phyloP scores from a whole-genome alignment of 495 filamentous ascomycete genomes.

The Neurospora africana region DNA sequence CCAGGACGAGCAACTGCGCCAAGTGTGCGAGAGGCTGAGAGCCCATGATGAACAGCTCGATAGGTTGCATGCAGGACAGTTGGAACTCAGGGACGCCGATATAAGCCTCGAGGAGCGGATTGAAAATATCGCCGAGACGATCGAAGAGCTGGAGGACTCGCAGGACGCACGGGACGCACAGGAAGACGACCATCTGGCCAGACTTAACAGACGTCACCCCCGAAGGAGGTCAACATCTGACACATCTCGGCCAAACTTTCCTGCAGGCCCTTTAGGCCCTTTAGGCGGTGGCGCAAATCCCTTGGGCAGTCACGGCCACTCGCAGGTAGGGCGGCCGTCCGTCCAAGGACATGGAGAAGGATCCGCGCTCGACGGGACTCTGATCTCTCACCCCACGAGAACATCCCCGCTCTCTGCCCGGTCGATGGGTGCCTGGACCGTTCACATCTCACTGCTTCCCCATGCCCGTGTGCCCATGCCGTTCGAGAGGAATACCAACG shows the following conservation, averaged over 20 bases:
- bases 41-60: slow-evolving; percentile 31
- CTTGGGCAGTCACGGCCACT: slow-evolving; percentile 7
- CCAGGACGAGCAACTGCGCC: slow-evolving; percentile 35
- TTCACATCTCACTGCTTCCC: slow-evolving; percentile 45
- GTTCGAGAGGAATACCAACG: slow-evolving; percentile 48
- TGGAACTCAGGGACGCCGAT: slow-evolving; percentile 41
- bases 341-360: slow-evolving; percentile 10
- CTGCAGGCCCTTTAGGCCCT: slow-evolving; percentile 19
- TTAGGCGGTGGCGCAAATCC: slow-evolving; percentile 22
- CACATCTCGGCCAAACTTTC: slow-evolving; percentile 18
- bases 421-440: slow-evolving; percentile 37
- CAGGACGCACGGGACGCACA: slow-evolving; percentile 2
- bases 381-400: slow-evolving; percentile 4
- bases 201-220: slow-evolving; percentile 5
- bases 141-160: slow-evolving; percentile 15
- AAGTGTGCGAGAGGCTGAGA: slow-evolving; percentile 33
- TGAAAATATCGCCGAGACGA: slow-evolving; percentile 33
- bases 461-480: slow-evolving; percentile 41
- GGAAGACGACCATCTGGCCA: slow-evolving; percentile 10
- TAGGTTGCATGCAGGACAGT: slow-evolving; percentile 30
- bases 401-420: slow-evolving; percentile 8
- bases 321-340: slow-evolving; percentile 11
- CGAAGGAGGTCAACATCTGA: slow-evolving; percentile 26
- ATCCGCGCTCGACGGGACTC: slow-evolving; percentile 9
- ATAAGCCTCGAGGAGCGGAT: slow-evolving; percentile 42